phyloP scores from a whole-genome alignment of 2,329 filamentous ascomycete genomes.

The Fusarium solani-melongenae region DNA sequence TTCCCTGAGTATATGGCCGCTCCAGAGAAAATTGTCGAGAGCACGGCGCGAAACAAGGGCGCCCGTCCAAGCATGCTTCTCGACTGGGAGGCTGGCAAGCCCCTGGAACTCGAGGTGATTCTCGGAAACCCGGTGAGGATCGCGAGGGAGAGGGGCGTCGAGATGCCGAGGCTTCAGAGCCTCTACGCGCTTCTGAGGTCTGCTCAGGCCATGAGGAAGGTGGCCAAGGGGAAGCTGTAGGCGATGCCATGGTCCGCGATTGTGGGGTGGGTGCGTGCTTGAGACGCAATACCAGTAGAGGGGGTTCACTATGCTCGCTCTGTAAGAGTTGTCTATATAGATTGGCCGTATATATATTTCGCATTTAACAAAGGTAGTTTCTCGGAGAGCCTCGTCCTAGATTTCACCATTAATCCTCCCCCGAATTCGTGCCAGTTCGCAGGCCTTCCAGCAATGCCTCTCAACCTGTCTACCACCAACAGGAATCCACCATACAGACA shows the following conservation, averaged over 20 bases:
- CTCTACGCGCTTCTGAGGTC: slow-evolving; percentile 74
- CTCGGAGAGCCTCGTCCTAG: background rate
- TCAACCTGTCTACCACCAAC: background rate
- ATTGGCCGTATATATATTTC: background rate
- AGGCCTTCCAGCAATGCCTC: background rate
- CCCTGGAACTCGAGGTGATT: slow-evolving; percentile 78
- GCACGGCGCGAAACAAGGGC: slow-evolving; percentile 72
- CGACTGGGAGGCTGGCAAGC: slow-evolving; percentile 74
- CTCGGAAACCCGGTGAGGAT: slow-evolving; percentile 76
- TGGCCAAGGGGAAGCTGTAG: slow-evolving; percentile 46
- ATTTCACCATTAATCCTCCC: background rate
- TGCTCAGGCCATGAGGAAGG: slow-evolving; percentile 64
- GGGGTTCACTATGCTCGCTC: background rate
- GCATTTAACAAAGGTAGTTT: background rate
- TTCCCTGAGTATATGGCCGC: slow-evolving; percentile 69
- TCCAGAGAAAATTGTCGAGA: slow-evolving; percentile 71
- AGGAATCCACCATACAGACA: background rate
- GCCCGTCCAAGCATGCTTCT: slow-evolving; percentile 75
- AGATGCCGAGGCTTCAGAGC: slow-evolving; percentile 74
- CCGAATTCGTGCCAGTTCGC: background rate
- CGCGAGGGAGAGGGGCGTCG: slow-evolving; percentile 69
- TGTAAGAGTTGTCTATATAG: background rate
- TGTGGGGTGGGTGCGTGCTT: too few relatives aligned
- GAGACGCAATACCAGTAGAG: background rate
- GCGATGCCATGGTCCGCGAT: background rate